These are phyloP conservation scores for Pharnaceum exiguum DNA, from an alignment of 148 eudicot species.

Conservation along the genomic window DNA sequence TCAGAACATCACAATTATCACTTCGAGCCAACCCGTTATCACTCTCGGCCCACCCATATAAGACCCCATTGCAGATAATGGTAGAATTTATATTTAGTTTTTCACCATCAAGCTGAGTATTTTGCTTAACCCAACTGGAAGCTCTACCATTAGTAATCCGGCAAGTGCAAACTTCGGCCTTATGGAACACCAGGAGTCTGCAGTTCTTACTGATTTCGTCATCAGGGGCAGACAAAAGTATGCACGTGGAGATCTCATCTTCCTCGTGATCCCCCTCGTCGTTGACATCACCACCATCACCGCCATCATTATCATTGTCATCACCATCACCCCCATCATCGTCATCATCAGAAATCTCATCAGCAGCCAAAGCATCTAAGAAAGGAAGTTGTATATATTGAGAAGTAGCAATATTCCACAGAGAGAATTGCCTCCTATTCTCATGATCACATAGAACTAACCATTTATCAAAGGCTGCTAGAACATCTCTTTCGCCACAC, in stretches of 20 bases:
- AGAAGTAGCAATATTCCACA: neutral
- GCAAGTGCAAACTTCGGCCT: neutral
- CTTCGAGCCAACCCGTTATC: neutral
- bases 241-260: neutral
- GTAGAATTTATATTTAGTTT: neutral
- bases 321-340: no score
- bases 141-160: neutral
- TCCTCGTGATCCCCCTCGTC: no score
- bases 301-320: no score
- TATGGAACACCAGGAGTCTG: neutral
- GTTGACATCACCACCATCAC: no score
- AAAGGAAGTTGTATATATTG: neutral
- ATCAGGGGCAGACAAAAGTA: neutral
- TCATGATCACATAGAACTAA: neutral
- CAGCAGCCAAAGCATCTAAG: neutral
- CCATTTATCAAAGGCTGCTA: slow-evolving; percentile 1
- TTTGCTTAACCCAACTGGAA: neutral
- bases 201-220: neutral
- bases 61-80: neutral
- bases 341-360: neutral
- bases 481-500: neutral
- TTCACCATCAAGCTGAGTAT: neutral
- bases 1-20: neutral
- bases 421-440: neutral
- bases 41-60: neutral